Evolutionary conservation across 2,329 filamentous ascomycete genomes (phyloP).

Genomic region (Alternaria novae-zelandiae): DNA sequence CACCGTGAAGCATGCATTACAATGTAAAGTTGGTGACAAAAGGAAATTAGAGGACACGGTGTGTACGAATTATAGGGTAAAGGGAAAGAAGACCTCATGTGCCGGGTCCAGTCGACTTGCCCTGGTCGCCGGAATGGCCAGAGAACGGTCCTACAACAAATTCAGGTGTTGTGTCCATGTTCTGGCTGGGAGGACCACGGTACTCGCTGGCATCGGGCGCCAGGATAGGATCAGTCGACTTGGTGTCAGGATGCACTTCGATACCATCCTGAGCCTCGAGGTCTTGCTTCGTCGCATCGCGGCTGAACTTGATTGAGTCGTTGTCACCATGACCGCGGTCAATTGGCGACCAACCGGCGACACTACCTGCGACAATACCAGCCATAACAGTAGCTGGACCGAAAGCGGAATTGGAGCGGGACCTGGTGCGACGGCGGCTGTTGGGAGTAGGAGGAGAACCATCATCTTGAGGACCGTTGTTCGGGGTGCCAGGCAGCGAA

Average conservation of each 20-base stretch:
- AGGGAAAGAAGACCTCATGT: not conserved
- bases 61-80: not conserved
- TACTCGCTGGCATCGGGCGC: constrained; percentile 50
- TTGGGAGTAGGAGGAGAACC: constrained; percentile 57
- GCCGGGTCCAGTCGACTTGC: constrained; percentile 11
- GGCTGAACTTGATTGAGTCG: constrained; percentile 49
- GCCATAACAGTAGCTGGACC: constrained; percentile 81
- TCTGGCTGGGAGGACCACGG: constrained; percentile 53
- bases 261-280: constrained; percentile 53
- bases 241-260: constrained; percentile 58
- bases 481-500: constrained; percentile 68
- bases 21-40: constrained; percentile 1
- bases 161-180: constrained; percentile 52
- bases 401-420: constrained; percentile 74
- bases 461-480: constrained; percentile 54
- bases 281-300: constrained; percentile 45
- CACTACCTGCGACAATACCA: constrained; percentile 78
- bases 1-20: constrained; percentile 12
- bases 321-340: constrained; percentile 56
- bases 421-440: constrained; percentile 67
- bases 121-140: constrained; percentile 34
- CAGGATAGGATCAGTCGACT: constrained; percentile 55
- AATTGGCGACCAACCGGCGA: constrained; percentile 78
- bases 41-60: constrained; percentile 1
- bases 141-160: constrained; percentile 53